phyloP scores from a whole-genome alignment of 1,284 basidiomycete species.

The Irpex rosettiformis region DNA sequence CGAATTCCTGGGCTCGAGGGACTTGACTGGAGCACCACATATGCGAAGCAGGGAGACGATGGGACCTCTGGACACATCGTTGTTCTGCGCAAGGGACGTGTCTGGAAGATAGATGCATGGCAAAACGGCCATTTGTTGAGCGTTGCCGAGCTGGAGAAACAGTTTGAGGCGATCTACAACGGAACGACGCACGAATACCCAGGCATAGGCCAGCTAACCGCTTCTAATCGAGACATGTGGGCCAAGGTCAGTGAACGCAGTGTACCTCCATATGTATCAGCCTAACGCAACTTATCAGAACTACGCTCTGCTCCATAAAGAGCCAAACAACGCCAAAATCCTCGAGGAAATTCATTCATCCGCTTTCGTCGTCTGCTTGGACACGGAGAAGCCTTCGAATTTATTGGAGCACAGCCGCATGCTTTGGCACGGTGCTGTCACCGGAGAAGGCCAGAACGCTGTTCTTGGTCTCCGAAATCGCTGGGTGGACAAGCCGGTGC shows the following conservation, averaged over 20 bases:
- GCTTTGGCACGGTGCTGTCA: slow-evolving; percentile 70
- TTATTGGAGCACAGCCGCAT: slow-evolving; percentile 59
- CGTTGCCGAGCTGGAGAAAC: slow-evolving; percentile 65
- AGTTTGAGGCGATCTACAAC: slow-evolving; percentile 73
- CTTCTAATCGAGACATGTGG: slow-evolving; percentile 82
- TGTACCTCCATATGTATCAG: background rate
- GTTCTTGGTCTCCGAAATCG: slow-evolving; percentile 60
- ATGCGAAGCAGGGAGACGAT: slow-evolving; percentile 56
- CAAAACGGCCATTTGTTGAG: slow-evolving; percentile 59
- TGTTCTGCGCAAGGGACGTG: slow-evolving; percentile 72
- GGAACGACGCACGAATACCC: slow-evolving; percentile 60
- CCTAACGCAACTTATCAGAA: slow-evolving; percentile 40
- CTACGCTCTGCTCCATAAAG: slow-evolving; percentile 54
- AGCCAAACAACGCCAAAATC: slow-evolving; percentile 55
- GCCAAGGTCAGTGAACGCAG: slow-evolving; percentile 53
- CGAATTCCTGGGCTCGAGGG: slow-evolving; percentile 73
- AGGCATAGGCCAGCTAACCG: slow-evolving; percentile 74
- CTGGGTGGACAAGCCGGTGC: slow-evolving; percentile 83
- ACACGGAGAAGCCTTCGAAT: slow-evolving; percentile 52
- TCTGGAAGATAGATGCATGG: slow-evolving; percentile 71
- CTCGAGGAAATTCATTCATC: slow-evolving; percentile 77
- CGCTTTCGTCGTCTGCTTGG: slow-evolving; percentile 80
- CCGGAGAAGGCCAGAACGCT: slow-evolving; percentile 20
- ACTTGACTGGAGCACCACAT: slow-evolving; percentile 74
- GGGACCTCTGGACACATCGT: slow-evolving; percentile 76